Evolutionary conservation across 2,329 filamentous ascomycete species (phyloP).

Genomic region (Colletotrichum costaricense): DNA sequence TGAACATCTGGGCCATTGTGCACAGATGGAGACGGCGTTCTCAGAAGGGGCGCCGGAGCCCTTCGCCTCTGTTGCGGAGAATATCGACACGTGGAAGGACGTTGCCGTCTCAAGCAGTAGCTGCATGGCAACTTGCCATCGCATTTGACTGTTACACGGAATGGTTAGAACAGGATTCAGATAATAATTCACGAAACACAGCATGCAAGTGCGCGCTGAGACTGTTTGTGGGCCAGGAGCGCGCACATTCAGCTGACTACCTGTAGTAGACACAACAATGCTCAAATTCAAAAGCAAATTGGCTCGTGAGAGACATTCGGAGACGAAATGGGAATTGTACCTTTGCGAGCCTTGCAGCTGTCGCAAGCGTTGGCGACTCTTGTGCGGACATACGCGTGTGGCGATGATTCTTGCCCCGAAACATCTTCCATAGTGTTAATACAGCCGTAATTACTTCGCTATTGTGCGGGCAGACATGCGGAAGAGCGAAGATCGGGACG

Average conservation of each 20-base stretch:
- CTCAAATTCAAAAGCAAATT: not conserved
- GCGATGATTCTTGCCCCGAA: slow-evolving; percentile 26
- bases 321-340: slow-evolving; percentile 38
- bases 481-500: slow-evolving; percentile 30
- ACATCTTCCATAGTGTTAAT: slow-evolving; percentile 35
- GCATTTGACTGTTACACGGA: slow-evolving; percentile 59
- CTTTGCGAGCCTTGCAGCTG: slow-evolving; percentile 64
- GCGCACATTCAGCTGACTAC: not conserved
- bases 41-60: slow-evolving; percentile 39
- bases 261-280: not conserved
- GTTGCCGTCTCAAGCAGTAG: slow-evolving; percentile 59
- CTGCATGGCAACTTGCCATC: slow-evolving; percentile 64
- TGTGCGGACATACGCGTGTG: slow-evolving; percentile 39
- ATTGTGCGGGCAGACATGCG: slow-evolving; percentile 6
- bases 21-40: slow-evolving; percentile 30
- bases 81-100: slow-evolving; percentile 58
- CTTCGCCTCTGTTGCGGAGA: slow-evolving; percentile 56
- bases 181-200: not conserved
- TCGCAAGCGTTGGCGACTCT: slow-evolving; percentile 66
- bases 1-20: slow-evolving; percentile 13
- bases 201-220: not conserved
- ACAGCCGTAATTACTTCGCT: slow-evolving; percentile 12
- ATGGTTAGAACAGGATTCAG: not conserved
- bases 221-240: not conserved
- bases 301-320: not conserved